These are phyloP conservation scores for Gynostemma pentaphyllum DNA, from an alignment of 306 rosid genomes.

Conservation along the genomic window DNA sequence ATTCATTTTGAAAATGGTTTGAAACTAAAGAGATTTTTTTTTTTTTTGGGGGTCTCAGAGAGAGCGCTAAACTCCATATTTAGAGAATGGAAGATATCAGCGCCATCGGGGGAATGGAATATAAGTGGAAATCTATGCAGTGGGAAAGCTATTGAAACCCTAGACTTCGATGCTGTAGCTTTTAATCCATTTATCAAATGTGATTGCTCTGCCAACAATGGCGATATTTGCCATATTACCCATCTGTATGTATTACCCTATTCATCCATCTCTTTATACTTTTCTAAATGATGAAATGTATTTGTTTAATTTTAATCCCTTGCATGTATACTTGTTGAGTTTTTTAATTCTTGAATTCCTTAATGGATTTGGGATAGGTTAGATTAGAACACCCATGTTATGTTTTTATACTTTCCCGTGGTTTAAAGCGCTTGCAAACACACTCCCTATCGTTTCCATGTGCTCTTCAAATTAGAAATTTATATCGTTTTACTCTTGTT, in stretches of 20 bases:
- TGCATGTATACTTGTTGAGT: too few species aligned
- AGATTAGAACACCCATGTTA: too few species aligned
- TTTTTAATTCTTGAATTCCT: too few species aligned
- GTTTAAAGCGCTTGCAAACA: too few species aligned
- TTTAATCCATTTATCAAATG: slow-evolving; percentile 70
- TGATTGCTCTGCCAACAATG: slow-evolving; percentile 29
- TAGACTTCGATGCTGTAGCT: background rate
- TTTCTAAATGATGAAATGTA: background rate
- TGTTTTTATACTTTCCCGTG: too few species aligned
- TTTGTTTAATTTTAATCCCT: too few species aligned
- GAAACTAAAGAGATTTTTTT: background rate
- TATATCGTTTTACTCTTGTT: too few species aligned
- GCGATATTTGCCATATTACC: slow-evolving; percentile 46
- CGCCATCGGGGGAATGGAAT: slow-evolving; percentile 39
- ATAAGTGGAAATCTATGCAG: slow-evolving; percentile 58
- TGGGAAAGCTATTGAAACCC: slow-evolving; percentile 35
- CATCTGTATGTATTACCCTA: slow-evolving; percentile 29
- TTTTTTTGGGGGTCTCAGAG: too few species aligned
- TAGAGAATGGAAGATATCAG: slow-evolving; percentile 31
- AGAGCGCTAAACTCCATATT: slow-evolving; percentile 50
- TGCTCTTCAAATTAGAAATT: too few species aligned
- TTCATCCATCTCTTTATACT: background rate
- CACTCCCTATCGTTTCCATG: too few species aligned
- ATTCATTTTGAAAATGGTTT: background rate
- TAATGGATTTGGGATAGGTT: too few species aligned